Conservation (phyloP, 1,284 basidiomycete species). For the Uromyces viciae-fabae region DNA sequence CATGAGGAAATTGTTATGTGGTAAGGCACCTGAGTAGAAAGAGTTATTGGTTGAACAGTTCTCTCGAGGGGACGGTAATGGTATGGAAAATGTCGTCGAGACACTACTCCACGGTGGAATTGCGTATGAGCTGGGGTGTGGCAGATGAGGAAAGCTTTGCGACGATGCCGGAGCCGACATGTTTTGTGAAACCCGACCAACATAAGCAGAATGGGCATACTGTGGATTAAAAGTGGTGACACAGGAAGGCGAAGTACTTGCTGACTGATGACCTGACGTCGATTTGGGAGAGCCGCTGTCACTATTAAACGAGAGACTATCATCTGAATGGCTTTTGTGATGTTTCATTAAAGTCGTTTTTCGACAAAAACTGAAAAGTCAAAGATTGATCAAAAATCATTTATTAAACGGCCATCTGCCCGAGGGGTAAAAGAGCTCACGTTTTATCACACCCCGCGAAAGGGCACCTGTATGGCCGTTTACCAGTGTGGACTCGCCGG, state of each 20-base stretch:
- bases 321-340: slow-evolving; percentile 51
- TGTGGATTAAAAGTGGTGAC: slow-evolving; percentile 11
- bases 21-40: neutral
- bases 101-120: neutral
- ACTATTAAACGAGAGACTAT: slow-evolving; percentile 36
- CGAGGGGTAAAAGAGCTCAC: slow-evolving; percentile 3
- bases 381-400: too few species aligned
- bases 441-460: slow-evolving; percentile 41
- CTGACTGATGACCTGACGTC: slow-evolving; percentile 14
- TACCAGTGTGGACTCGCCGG: slow-evolving; percentile 60
- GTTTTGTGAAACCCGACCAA: slow-evolving; percentile 10
- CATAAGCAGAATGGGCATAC: slow-evolving; percentile 15
- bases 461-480: slow-evolving; percentile 51
- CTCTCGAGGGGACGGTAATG: slow-evolving; percentile 7
- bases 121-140: slow-evolving; percentile 13
- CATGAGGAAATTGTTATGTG: slow-evolving; percentile 7
- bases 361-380: slow-evolving; percentile 56
- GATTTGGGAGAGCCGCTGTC: slow-evolving; percentile 31
- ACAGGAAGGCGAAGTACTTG: slow-evolving; percentile 25
- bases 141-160: slow-evolving; percentile 19
- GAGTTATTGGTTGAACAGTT: neutral
- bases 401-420: too few species aligned
- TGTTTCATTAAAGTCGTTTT: slow-evolving; percentile 58
- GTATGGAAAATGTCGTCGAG: slow-evolving; percentile 6
- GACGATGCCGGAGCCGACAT: slow-evolving; percentile 28